Base-by-base conservation (phyloP, 371 early-diverging fungal species). In the Mortierella sp. region DNA sequence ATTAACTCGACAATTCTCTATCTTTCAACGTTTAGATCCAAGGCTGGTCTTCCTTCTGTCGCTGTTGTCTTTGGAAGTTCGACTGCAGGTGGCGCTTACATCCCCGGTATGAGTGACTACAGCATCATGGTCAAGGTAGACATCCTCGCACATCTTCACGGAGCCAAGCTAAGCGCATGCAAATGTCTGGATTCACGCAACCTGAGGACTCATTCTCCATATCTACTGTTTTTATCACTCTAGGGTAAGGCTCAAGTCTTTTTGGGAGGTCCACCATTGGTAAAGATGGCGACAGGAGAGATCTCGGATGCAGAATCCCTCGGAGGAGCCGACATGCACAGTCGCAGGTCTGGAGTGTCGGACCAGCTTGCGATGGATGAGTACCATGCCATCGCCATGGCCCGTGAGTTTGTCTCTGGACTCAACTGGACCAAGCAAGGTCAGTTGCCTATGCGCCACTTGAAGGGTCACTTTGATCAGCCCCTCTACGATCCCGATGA, bases 241-340 rank as follows among this genome's bases (percentile, higher is more conserved):
- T 74, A 91, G 92, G 92, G 93, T 80, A 91, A 94, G 79, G 95
- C 95, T 5, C 92, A 93, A 76, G 95, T 95, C 1, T 95, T 92
- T 76, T 83, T 95, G 31, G 95, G 95, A 48, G 95, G 95, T 14
- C 95, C 95, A 38, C 95, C 95, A 26, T 81, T 95, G 48, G 95
- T 95, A 42, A 90, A 94, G 80, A 94, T 94, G 94, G 95, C 95
- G 2, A 95, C 95, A 0, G 95, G 95, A 70, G 95, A 95, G 87
- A 82, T 93, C 6, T 91, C 92, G 1, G 95, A 94, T 83, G 91
- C 93, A 2, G 95, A 95, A 80, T 92, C 91, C 72, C 81, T 95
- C 7, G 95, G 95, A 75, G 95, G 95, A 24, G 95, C 95, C 13
- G 93, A 93, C 74, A 95, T 95, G 95, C 95, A 95, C 79, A 91